phyloP scores from a whole-genome alignment of 2,329 filamentous ascomycete genomes.

The Pestalotiopsis sp. region DNA sequence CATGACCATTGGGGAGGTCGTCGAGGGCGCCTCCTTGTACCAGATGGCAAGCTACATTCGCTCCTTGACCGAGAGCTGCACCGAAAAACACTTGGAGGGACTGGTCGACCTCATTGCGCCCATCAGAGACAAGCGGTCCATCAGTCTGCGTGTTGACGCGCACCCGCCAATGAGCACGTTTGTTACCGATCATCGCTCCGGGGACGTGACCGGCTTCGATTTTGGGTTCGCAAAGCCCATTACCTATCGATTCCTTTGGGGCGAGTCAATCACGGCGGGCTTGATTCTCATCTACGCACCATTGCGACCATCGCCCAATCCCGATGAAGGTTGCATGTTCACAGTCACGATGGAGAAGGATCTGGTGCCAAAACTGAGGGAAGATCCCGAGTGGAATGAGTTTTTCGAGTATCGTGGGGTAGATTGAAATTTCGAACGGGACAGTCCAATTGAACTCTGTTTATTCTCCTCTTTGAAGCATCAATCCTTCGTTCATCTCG shows the following conservation, averaged over 20 bases:
- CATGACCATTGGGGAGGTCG: neutral
- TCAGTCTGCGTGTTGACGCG: slow-evolving; percentile 3
- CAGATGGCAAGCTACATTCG: neutral
- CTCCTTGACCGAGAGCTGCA: slow-evolving; percentile 10
- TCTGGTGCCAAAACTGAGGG: slow-evolving; percentile 16
- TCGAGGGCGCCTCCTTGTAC: slow-evolving; percentile 17
- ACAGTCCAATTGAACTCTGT: no score
- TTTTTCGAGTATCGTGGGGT: slow-evolving; percentile 24
- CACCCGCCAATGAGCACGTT: slow-evolving; percentile 1
- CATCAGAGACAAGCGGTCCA: neutral
- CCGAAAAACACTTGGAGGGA: neutral
- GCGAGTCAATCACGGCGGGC: slow-evolving; percentile 18
- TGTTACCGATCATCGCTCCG: neutral
- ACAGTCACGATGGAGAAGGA: slow-evolving; percentile 21
- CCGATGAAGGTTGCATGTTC: slow-evolving; percentile 24
- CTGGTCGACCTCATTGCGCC: neutral
- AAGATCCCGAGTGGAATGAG: slow-evolving; percentile 20
- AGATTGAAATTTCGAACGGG: neutral
- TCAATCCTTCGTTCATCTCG: no score
- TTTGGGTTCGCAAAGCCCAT: slow-evolving; percentile 22
- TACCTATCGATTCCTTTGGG: slow-evolving; percentile 20
- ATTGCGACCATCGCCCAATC: slow-evolving; percentile 7
- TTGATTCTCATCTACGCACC: slow-evolving; percentile 21
- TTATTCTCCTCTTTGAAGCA: no score
- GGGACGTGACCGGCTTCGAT: slow-evolving; percentile 17